Conservation (phyloP, 371 early-diverging fungal species). For the Actinomucor elegans region DNA sequence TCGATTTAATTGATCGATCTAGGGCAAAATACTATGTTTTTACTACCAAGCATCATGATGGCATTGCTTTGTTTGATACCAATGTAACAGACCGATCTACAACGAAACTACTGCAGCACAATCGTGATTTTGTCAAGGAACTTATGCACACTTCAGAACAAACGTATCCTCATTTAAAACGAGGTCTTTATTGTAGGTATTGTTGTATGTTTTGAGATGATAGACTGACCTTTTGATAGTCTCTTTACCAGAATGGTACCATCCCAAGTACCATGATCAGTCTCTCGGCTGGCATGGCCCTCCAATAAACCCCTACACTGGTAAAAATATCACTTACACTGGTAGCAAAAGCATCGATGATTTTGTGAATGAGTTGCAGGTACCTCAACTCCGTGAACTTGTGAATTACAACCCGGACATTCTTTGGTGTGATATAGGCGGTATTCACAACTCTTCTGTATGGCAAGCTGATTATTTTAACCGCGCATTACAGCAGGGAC, state of each 20-base stretch:
- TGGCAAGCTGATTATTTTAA: conserved; percentile 36
- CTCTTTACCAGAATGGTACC: conserved; percentile 46
- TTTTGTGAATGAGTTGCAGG: conserved; percentile 40
- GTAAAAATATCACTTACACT: conserved; percentile 17
- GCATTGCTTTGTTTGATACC: conserved; percentile 37
- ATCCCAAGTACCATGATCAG: conserved; percentile 30
- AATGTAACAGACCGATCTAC: conserved; percentile 27
- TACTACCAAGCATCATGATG: conserved; percentile 45
- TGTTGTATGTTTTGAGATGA: neutral
- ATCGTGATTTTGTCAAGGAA: conserved; percentile 33
- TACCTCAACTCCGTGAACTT: conserved; percentile 36
- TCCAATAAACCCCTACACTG: conserved; percentile 30
- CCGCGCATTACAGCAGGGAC: conserved; percentile 2
- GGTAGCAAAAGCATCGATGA: conserved; percentile 22
- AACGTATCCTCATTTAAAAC: conserved; percentile 32
- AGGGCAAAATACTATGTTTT: conserved; percentile 38
- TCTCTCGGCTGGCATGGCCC: conserved; percentile 34
- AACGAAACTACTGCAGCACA: conserved; percentile 13
- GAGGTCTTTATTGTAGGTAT: conserved; percentile 38
- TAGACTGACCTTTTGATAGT: conserved; percentile 17
- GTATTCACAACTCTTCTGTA: conserved; percentile 34
- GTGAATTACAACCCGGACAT: conserved; percentile 33
- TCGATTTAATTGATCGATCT: conserved; percentile 22
- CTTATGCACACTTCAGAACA: conserved; percentile 20
- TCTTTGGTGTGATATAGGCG: conserved; percentile 47